Conservation (phyloP, 176 grass and related monocot species). For the Eragrostis nindensis region DNA sequence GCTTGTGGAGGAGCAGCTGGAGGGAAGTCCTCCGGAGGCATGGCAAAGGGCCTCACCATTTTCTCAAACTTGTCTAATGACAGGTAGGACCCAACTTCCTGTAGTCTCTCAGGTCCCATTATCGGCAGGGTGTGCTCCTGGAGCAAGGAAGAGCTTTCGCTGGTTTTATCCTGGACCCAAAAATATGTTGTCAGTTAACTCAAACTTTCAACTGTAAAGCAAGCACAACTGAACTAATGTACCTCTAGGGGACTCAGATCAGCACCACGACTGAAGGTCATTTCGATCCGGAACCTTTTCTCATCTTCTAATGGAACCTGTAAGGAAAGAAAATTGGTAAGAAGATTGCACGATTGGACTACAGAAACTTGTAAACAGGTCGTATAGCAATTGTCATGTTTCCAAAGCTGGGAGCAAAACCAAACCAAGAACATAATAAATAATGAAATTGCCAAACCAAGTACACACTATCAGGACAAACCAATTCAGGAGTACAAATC, state of each 20-base stretch:
- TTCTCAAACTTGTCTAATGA: slow-evolving; percentile 95
- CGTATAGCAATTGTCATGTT: too few species aligned
- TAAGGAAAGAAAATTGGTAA: slow-evolving; percentile 19
- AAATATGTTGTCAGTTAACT: slow-evolving; percentile 26
- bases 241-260: slow-evolving; percentile 96
- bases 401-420: background rate
- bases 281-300: slow-evolving; percentile 98
- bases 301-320: slow-evolving; percentile 96
- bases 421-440: background rate
- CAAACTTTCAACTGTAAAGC: background rate
- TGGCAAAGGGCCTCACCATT: slow-evolving; percentile 92
- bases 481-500: background rate
- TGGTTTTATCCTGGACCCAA: slow-evolving; percentile 67
- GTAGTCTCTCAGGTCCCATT: slow-evolving; percentile 94
- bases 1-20: slow-evolving; percentile 67
- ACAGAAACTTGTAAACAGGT: background rate
- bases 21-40: slow-evolving; percentile 94
- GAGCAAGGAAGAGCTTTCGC: slow-evolving; percentile 65
- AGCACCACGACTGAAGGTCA: slow-evolving; percentile 93
- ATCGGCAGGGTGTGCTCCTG: slow-evolving; percentile 98
- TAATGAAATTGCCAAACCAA: background rate
- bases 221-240: slow-evolving; percentile 6
- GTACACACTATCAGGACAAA: background rate
- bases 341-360: background rate
- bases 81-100: slow-evolving; percentile 76